A percentile compares a stretch with the other conserved stretches of the same genome.
Evolutionary conservation across 2,329 filamentous ascomycete species (phyloP).

Genomic region (Sclerotinia sclerotiorum): DNA sequence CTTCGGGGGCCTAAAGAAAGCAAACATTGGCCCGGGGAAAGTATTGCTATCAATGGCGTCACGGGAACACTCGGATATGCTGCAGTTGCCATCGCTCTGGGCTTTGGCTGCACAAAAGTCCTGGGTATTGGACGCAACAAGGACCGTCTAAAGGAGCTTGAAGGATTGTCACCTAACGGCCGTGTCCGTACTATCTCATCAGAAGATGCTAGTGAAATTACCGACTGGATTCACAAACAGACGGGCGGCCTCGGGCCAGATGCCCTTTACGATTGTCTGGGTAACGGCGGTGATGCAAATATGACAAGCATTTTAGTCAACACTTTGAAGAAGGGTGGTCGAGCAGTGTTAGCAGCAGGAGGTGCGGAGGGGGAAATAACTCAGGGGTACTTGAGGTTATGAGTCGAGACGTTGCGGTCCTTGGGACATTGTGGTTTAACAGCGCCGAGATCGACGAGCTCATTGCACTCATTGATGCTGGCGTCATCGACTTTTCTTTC

Average conservation of each 20-base stretch:
- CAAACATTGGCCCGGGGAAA: too few species aligned
- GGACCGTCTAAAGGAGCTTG: neutral
- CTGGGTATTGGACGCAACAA: neutral
- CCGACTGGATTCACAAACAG: neutral
- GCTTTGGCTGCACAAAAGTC: neutral
- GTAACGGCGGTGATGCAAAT: neutral
- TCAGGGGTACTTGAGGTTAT: too few species aligned
- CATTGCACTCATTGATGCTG: too few species aligned
- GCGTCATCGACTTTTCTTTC: too few species aligned
- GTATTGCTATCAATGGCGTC: conserved; percentile 1
- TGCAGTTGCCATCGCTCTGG: neutral
- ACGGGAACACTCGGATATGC: neutral
- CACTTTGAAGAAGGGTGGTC: too few species aligned
- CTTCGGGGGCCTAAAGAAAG: too few species aligned
- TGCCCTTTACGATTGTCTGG: conserved; percentile 9
- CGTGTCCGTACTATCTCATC: neutral
- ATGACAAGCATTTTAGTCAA: too few species aligned
- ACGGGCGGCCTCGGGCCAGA: neutral
- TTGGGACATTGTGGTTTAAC: too few species aligned
- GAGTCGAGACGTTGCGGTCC: too few species aligned
- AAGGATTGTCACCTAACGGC: neutral
- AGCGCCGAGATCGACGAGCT: too few species aligned
- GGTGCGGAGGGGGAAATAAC: too few species aligned
- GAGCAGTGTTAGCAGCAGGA: too few species aligned
- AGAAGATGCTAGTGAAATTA: neutral